Evolutionary conservation across 495 filamentous ascomycete genomes (phyloP), one percentile per base, ranked within the genome.

Genomic region (Aspergillus wentii): DNA sequence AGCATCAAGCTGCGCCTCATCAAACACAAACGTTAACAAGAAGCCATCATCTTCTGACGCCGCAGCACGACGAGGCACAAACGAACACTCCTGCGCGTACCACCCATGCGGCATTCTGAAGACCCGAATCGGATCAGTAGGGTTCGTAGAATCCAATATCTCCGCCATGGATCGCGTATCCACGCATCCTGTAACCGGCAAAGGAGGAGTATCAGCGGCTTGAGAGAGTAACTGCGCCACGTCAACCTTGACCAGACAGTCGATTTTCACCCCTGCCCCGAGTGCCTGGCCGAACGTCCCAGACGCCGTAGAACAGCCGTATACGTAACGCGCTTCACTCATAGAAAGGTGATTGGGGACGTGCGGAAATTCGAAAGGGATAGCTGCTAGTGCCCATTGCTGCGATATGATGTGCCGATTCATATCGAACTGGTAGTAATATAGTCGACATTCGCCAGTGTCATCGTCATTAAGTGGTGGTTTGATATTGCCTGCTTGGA

Each of bases 41-140:
- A 62, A 82, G 7, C 79, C 79, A 36, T 80, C 75, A 49, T 83
- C 79, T 51, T 74, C 74, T 4, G 38, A 28, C 5, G n/a, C 38
- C 0, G 59, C 53, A 20, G 65, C 41, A 1, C 36, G 25, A 2
- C 75, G 64, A 26, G 75, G 56, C 13, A 85, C 73, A 40, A 85
- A 85, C 16, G 76, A 64, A 3, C 76, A 71, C 62, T 83, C 80
- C 51, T 83, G 79, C 9, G 76, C 75, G 47, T 71, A 85, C 64
- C 69, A 75, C 1, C 69, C 70, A 1, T 57, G 38, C 0, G 79
- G 79, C 56, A 79, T 64, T 19, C 49, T 51, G 61, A 83, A 84
- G 2, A 76, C 57, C 40, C 69, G 54, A 35, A 82, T 77, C 1
- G 74, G 61, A 43, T 82, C 75, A n/a, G 72, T 38, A 0, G 49